phyloP scores from a whole-genome alignment of 1,139 yeast species.

The Yamadazyma pseudoaaseri region DNA sequence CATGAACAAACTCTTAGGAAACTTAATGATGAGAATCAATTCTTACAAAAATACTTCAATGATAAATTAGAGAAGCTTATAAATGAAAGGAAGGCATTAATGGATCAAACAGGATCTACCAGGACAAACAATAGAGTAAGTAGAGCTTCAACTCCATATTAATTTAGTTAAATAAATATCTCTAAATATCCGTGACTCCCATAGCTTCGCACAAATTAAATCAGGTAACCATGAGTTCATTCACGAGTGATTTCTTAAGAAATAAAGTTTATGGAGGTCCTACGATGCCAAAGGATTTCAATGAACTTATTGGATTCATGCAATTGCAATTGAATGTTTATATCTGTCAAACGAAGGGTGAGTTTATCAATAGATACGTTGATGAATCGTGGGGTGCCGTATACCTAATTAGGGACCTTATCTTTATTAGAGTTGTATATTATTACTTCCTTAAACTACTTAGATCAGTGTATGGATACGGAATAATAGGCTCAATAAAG shows the following conservation, averaged over 20 bases:
- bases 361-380: slow-evolving; percentile 11
- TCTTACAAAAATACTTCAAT: slow-evolving; percentile 29
- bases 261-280: slow-evolving; percentile 14
- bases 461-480: slow-evolving; percentile 35
- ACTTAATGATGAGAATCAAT: slow-evolving; percentile 33
- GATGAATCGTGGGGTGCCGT: slow-evolving; percentile 15
- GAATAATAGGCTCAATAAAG: slow-evolving; percentile 27
- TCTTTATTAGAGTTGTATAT: slow-evolving; percentile 21
- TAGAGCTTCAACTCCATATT: slow-evolving; percentile 40
- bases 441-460: slow-evolving; percentile 11
- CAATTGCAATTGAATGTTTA: slow-evolving; percentile 2
- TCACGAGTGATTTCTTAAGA: not conserved
- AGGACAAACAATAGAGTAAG: slow-evolving; percentile 39
- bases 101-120: slow-evolving; percentile 32
- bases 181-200: too few species aligned
- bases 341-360: not conserved
- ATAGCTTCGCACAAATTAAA: too few species aligned
- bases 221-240: too few species aligned
- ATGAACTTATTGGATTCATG: slow-evolving; percentile 8
- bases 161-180: too few species aligned
- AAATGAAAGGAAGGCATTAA: slow-evolving; percentile 35
- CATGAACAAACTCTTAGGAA: slow-evolving; percentile 27
- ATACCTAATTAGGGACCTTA: slow-evolving; percentile 24
- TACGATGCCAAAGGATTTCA: slow-evolving; percentile 12
- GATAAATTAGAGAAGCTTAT: slow-evolving; percentile 38